These are phyloP conservation scores for Ceratobasidium sp. DNA, from an alignment of 1,284 basidiomycete species.

Conservation along the genomic window DNA sequence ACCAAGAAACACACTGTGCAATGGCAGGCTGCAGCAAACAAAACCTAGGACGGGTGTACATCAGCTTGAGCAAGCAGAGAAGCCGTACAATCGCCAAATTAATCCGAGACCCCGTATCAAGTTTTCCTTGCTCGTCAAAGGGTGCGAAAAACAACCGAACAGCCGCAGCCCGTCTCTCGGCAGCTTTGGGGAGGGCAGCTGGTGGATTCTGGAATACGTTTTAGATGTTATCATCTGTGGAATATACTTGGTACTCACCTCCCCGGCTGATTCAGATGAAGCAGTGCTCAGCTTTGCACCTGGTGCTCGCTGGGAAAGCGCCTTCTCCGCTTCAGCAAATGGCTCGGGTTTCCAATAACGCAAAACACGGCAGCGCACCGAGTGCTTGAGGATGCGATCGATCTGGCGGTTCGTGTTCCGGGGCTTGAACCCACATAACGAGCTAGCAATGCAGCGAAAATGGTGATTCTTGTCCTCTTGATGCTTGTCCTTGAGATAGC, in stretches of 20 bases:
- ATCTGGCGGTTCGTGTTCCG: not conserved
- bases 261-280: too few species aligned
- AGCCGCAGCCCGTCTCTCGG: not conserved
- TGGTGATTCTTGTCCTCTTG: not conserved
- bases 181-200: too few species aligned
- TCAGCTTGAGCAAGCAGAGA: too few species aligned
- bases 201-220: too few species aligned
- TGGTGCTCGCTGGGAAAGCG: not conserved
- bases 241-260: too few species aligned
- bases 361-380: not conserved
- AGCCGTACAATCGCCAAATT: conserved; percentile 1
- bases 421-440: not conserved
- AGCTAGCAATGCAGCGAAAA: conserved; percentile 11
- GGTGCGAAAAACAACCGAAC: not conserved
- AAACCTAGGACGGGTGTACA: too few species aligned
- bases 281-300: too few species aligned
- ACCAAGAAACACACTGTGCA: too few species aligned
- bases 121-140: not conserved
- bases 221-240: too few species aligned
- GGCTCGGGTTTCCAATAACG: conserved; percentile 10
- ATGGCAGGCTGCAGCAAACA: too few species aligned
- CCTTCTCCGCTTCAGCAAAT: not conserved
- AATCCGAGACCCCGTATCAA: not conserved
- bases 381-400: not conserved
- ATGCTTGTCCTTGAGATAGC: not conserved